A percentile compares a stretch with the other conserved stretches of the same genome.
phyloP scores from a whole-genome alignment of 1,284 basidiomycete species.

The Rhodotorula sp. region DNA sequence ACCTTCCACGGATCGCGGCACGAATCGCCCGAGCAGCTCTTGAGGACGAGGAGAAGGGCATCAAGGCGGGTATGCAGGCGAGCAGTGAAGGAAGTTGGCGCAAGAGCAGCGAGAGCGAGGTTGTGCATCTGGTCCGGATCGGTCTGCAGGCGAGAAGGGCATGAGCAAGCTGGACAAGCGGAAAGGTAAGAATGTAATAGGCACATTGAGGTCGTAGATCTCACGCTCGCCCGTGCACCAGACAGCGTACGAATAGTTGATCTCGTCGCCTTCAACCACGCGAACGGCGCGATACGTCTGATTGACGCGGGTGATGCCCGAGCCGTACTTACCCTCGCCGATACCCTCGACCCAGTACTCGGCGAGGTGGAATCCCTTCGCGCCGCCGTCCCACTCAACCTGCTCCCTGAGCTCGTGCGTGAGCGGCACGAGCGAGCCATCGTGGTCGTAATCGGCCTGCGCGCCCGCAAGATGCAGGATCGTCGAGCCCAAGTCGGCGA shows the following conservation, averaged over 20 bases:
- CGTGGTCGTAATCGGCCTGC: constrained; percentile 44
- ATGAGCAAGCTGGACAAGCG: background rate
- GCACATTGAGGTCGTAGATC: constrained; percentile 46
- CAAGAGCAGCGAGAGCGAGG: constrained; percentile 26
- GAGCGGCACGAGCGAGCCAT: constrained; percentile 45
- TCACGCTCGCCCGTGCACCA: constrained; percentile 52
- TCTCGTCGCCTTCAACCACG: constrained; percentile 42
- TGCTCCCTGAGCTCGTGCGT: constrained; percentile 23
- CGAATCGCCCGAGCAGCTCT: constrained; percentile 46
- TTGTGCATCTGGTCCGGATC: constrained; percentile 49
- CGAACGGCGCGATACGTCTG: constrained; percentile 49
- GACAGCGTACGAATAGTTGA: constrained; percentile 46
- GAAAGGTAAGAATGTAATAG: background rate
- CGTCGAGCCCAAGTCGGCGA: constrained; percentile 48
- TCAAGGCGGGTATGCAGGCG: constrained; percentile 45
- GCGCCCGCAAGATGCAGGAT: constrained; percentile 49
- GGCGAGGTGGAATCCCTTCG: constrained; percentile 40
- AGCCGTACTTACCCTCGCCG: constrained; percentile 46
- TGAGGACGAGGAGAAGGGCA: constrained; percentile 48
- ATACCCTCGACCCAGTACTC: constrained; percentile 48
- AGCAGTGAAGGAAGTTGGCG: background rate
- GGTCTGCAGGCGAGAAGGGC: background rate
- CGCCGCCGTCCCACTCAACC: background rate
- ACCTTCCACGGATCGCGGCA: constrained; percentile 46
- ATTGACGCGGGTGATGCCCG: constrained; percentile 22